Percentiles rank a stretch among this genome's conserved stretches.
phyloP scores from a whole-genome alignment of 495 filamentous ascomycete species.

The Daldinia caldariorum region DNA sequence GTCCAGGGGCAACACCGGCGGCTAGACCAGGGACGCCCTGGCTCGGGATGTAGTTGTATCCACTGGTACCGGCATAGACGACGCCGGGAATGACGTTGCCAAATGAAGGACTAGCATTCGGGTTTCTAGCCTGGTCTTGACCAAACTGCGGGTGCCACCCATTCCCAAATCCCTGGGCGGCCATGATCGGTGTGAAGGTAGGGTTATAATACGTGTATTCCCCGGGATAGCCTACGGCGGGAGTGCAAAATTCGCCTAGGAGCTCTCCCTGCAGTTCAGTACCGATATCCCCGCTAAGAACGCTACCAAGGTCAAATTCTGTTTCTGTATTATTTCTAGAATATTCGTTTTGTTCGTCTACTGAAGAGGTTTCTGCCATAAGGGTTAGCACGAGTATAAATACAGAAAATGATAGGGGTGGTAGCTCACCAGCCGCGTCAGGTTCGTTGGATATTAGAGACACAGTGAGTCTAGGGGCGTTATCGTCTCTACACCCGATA shows the following conservation, averaged over 20 bases:
- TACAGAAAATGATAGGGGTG: neutral
- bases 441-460: conserved; percentile 13
- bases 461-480: neutral
- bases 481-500: conserved; percentile 26
- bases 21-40: neutral
- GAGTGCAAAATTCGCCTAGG: neutral
- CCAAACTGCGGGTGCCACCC: conserved; percentile 39
- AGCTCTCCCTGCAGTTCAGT: neutral
- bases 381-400: conserved; percentile 7
- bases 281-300: neutral
- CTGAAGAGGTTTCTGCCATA: neutral
- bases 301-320: neutral
- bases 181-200: conserved; percentile 15
- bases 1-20: conserved; percentile 21
- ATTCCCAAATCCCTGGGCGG: conserved; percentile 24
- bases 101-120: conserved; percentile 1
- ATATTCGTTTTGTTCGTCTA: conserved; percentile 1
- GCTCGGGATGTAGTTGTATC: neutral
- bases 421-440: conserved; percentile 24
- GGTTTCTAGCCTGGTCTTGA: conserved; percentile 12
- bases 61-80: conserved; percentile 7
- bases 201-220: neutral
- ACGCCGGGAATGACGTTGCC: conserved; percentile 3
- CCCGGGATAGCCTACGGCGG: neutral
- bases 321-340: neutral